phyloP scores from a whole-genome alignment of 2,329 filamentous ascomycete genomes.

The Grosmannia huntii region DNA sequence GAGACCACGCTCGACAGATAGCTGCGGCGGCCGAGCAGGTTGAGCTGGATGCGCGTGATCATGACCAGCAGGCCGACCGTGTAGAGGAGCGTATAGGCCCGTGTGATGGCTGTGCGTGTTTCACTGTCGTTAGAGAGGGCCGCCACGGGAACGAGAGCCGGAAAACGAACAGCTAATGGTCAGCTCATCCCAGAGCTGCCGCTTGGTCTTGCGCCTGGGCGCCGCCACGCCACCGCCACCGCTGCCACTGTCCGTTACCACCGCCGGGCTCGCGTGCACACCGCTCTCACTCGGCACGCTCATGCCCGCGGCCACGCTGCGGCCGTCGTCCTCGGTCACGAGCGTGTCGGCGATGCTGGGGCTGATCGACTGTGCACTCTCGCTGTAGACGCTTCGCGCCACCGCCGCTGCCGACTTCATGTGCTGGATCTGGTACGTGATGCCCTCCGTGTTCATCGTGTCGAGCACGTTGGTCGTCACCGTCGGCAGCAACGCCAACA shows the following conservation, averaged over 20 bases:
- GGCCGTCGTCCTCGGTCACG: conserved; percentile 69
- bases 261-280: conserved; percentile 68
- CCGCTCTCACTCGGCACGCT: conserved; percentile 64
- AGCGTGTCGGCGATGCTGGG: conserved; percentile 56
- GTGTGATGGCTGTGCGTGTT: conserved; percentile 57
- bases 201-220: conserved; percentile 56
- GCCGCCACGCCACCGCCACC: conserved; percentile 8
- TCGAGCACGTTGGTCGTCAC: conserved; percentile 81
- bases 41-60: conserved; percentile 89
- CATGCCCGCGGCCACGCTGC: conserved; percentile 54
- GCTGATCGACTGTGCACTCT: conserved; percentile 35
- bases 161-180: conserved; percentile 72
- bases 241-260: conserved; percentile 24
- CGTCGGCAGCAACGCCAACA: conserved; percentile 87
- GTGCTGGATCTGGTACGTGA: conserved; percentile 86
- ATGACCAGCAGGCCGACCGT: conserved; percentile 80
- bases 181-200: conserved; percentile 92
- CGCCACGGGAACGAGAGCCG: background rate
- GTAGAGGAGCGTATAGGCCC: conserved; percentile 85
- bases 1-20: conserved; percentile 94
- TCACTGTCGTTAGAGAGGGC: background rate
- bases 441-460: conserved; percentile 79
- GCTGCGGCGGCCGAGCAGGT: conserved; percentile 86
- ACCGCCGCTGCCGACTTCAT: conserved; percentile 53
- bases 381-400: conserved; percentile 25